phyloP scores from a whole-genome alignment of 768 basidiomycete species.

The Paxillus rubicundulus region DNA sequence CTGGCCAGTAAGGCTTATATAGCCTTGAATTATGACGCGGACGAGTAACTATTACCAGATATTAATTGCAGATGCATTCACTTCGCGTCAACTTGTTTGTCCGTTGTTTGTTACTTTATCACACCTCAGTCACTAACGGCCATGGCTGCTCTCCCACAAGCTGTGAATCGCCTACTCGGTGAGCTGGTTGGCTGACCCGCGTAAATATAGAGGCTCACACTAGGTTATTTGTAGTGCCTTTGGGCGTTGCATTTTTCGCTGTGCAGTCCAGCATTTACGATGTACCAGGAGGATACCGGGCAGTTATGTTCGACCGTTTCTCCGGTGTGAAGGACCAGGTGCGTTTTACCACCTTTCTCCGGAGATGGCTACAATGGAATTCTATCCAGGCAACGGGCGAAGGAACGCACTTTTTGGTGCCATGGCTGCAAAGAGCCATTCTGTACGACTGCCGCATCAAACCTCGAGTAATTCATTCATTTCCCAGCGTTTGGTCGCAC shows the following conservation, averaged over 20 bases:
- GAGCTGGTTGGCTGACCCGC: conserved; percentile 11
- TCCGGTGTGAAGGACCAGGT: conserved; percentile 84
- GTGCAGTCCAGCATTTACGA: conserved; percentile 56
- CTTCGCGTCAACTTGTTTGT: conserved; percentile 19
- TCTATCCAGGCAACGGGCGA: conserved; percentile 74
- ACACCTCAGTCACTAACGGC: background rate
- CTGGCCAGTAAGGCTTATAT: too few relatives aligned
- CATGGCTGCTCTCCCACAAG: conserved; percentile 56
- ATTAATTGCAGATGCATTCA: background rate
- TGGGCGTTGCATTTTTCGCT: conserved; percentile 40
- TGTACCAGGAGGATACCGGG: conserved; percentile 90
- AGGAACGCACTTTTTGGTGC: conserved; percentile 94
- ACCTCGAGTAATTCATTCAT: conserved; percentile 63
- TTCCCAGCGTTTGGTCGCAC: background rate
- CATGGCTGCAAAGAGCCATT: conserved; percentile 95
- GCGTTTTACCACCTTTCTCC: conserved; percentile 14
- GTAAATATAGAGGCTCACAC: conserved; percentile 10
- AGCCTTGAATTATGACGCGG: too few relatives aligned
- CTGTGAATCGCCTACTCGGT: conserved; percentile 51
- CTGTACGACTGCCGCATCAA: conserved; percentile 98
- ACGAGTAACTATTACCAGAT: too few relatives aligned
- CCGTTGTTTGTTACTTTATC: conserved; percentile 20
- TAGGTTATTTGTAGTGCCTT: conserved; percentile 26
- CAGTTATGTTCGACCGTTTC: conserved; percentile 98
- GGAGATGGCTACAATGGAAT: background rate